Conservation (phyloP, 78 protist genomes). For the Dictyostelium brefeldianum region DNA sequence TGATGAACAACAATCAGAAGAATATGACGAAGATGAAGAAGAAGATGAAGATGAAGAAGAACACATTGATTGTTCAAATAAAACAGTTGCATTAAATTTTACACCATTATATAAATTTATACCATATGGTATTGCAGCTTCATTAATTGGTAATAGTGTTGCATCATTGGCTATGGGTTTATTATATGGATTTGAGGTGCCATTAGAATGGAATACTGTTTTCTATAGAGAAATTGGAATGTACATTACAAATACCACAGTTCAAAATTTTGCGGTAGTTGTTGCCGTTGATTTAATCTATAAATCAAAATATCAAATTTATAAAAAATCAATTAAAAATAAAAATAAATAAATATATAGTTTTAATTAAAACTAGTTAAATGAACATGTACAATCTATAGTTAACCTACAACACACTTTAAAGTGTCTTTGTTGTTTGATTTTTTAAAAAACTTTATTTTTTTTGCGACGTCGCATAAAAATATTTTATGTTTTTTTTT, state of each 20-base stretch:
- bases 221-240: background rate
- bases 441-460: too few species aligned
- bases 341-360: background rate
- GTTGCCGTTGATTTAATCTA: background rate
- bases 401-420: too few species aligned
- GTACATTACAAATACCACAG: background rate
- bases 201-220: background rate
- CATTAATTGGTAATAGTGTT: background rate
- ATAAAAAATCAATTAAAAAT: background rate
- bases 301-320: background rate
- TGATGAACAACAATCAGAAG: slow-evolving; percentile 1
- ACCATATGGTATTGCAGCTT: background rate
- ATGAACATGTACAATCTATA: too few species aligned
- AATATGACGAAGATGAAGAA: background rate
- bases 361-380: background rate
- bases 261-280: background rate
- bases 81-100: background rate
- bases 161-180: background rate
- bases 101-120: background rate
- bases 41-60: background rate
- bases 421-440: too few species aligned
- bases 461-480: too few species aligned
- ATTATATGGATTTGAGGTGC: background rate
- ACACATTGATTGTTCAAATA: background rate
- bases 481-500: too few species aligned